phyloP scores from a whole-genome alignment of 2,329 filamentous ascomycete species.

The Exophiala aquamarina region DNA sequence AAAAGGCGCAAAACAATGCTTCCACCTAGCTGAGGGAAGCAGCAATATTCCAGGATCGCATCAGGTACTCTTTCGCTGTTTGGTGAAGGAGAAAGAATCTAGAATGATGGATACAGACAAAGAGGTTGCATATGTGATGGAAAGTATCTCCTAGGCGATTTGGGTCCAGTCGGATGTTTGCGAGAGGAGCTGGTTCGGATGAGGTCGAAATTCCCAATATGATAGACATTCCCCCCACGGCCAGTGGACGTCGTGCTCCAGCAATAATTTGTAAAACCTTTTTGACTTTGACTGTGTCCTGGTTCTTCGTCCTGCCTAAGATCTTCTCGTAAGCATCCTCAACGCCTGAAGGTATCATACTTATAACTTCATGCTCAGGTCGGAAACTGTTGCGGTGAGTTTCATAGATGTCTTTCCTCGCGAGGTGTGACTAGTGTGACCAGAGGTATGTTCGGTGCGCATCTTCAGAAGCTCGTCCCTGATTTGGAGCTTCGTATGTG shows the following conservation, averaged over 20 bases:
- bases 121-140: constrained; percentile 37
- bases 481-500: constrained; percentile 7
- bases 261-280: constrained; percentile 30
- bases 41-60: background rate
- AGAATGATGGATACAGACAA: constrained; percentile 35
- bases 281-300: constrained; percentile 8
- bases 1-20: constrained; percentile 2
- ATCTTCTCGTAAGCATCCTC: constrained; percentile 33
- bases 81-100: constrained; percentile 42
- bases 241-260: constrained; percentile 29
- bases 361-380: constrained; percentile 12
- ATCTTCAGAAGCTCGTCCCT: constrained; percentile 24
- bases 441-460: constrained; percentile 33
- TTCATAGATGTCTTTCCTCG: constrained; percentile 23
- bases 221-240: constrained; percentile 28
- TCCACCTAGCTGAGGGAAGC: constrained; percentile 1
- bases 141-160: constrained; percentile 26
- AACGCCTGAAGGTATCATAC: constrained; percentile 24
- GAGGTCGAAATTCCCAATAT: constrained; percentile 23
- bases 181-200: background rate
- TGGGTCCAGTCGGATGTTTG: background rate
- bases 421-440: constrained; percentile 31
- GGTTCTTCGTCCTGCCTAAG: constrained; percentile 10
- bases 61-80: constrained; percentile 41
- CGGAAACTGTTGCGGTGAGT: constrained; percentile 13